Evolutionary conservation across 2,329 filamentous ascomycete species (phyloP).

Genomic region (Monosporascus sp.): DNA sequence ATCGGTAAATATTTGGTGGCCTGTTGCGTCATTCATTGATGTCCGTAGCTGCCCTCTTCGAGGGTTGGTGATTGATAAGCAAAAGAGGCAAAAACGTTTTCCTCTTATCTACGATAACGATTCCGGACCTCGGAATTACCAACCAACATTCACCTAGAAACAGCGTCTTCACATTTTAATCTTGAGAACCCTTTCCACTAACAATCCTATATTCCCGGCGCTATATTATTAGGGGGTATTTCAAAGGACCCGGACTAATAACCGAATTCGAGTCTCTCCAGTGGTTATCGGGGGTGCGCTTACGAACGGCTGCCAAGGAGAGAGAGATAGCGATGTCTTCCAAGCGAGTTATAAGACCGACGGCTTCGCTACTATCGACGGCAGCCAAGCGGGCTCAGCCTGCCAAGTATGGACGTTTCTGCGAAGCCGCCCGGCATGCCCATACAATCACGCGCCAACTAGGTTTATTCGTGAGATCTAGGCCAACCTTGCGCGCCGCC

Average conservation of each 20-base stretch:
- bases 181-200: background rate
- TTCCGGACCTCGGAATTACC: background rate
- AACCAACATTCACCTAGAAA: background rate
- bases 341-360: constrained; percentile 21
- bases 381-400: constrained; percentile 13
- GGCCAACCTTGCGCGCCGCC: constrained; percentile 16
- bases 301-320: background rate
- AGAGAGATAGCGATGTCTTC: constrained; percentile 16
- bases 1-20: background rate
- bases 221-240: background rate
- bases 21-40: background rate
- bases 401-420: constrained; percentile 15
- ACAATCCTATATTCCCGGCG: background rate
- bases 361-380: constrained; percentile 20
- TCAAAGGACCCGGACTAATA: too few species aligned
- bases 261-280: too few species aligned
- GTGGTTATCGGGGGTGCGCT: too few species aligned
- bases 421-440: constrained; percentile 23
- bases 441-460: constrained; percentile 23
- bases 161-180: background rate
- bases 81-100: background rate
- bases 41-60: background rate
- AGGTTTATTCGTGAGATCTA: constrained; percentile 18
- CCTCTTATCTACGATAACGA: background rate
- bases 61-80: background rate